Percentiles rank a stretch among this genome's conserved stretches.
Conservation (phyloP, 352 stramenopile genomes). For the Phytophthora ramorum region DNA sequence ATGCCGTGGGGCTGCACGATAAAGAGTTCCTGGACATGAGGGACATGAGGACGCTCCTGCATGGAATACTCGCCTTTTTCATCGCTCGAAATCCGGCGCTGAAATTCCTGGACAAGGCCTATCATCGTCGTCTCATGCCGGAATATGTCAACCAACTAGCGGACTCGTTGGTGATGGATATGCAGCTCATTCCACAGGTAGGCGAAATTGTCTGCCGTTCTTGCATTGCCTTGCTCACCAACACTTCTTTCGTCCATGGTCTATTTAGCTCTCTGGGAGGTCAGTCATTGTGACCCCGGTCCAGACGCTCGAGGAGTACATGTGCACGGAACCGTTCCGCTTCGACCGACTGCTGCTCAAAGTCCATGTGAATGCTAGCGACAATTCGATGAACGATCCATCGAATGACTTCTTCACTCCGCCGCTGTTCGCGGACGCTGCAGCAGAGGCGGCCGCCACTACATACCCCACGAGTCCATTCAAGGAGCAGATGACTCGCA, state of each 20-base stretch:
- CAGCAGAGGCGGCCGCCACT: conserved; percentile 23
- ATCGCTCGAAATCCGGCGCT: conserved; percentile 58
- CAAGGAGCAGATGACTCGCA: conserved; percentile 59
- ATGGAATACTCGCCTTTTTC: conserved; percentile 62
- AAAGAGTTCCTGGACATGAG: conserved; percentile 54
- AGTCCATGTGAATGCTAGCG: conserved; percentile 53
- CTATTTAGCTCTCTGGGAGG: conserved; percentile 27
- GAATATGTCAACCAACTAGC: conserved; percentile 61
- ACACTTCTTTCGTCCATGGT: background rate
- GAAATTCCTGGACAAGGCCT: conserved; percentile 67
- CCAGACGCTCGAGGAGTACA: conserved; percentile 63
- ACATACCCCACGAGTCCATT: conserved; percentile 49
- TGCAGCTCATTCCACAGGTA: conserved; percentile 57
- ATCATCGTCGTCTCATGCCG: conserved; percentile 59
- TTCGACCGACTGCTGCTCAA: conserved; percentile 56
- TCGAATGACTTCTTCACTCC: conserved; percentile 33
- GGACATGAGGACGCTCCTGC: conserved; percentile 53
- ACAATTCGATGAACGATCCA: conserved; percentile 26
- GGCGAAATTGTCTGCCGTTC: background rate
- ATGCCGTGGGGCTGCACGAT: conserved; percentile 45
- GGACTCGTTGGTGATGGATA: conserved; percentile 47
- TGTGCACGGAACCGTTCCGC: conserved; percentile 51
- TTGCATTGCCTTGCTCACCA: conserved; percentile 4
- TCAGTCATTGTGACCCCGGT: conserved; percentile 40
- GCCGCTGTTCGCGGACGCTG: conserved; percentile 17